Percentiles rank a stretch among this genome's conserved stretches.
phyloP scores from a whole-genome alignment of 1,284 basidiomycete genomes.

The Chalciporus sp. region DNA sequence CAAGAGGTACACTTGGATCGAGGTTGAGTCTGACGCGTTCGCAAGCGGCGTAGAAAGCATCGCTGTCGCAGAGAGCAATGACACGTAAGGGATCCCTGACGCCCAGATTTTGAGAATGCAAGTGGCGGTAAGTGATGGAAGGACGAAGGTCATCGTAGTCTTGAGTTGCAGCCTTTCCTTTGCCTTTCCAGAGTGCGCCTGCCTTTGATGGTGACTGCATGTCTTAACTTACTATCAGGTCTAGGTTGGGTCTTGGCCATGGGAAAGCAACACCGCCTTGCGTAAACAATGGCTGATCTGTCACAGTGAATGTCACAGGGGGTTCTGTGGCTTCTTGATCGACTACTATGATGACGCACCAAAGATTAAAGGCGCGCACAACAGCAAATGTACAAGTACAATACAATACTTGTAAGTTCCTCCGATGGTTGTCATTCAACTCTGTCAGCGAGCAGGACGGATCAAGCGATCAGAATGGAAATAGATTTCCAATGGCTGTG shows the following conservation, averaged over 20 bases:
- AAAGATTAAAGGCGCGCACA: too few species aligned
- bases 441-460: background rate
- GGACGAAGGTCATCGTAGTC: slow-evolving; percentile 64
- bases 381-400: too few species aligned
- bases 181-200: slow-evolving; percentile 47
- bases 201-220: slow-evolving; percentile 27
- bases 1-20: slow-evolving; percentile 76
- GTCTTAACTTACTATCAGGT: too few species aligned
- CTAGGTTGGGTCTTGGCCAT: too few species aligned
- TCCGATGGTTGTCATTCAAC: too few species aligned
- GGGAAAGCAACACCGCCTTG: background rate
- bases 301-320: too few species aligned
- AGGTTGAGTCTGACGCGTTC: slow-evolving; percentile 84
- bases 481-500: too few species aligned
- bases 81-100: slow-evolving; percentile 72
- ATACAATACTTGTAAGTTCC: too few species aligned
- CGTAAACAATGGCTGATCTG: too few species aligned
- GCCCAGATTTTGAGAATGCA: slow-evolving; percentile 64
- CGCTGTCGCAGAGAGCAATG: slow-evolving; percentile 91
- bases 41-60: slow-evolving; percentile 92
- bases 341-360: too few species aligned
- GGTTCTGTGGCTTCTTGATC: too few species aligned
- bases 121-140: slow-evolving; percentile 71
- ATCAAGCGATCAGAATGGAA: too few species aligned
- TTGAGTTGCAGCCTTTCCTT: slow-evolving; percentile 45